Evolutionary conservation across 1,284 basidiomycete genomes (phyloP).

Genomic region (Cutaneotrichosporon daszewskae): DNA sequence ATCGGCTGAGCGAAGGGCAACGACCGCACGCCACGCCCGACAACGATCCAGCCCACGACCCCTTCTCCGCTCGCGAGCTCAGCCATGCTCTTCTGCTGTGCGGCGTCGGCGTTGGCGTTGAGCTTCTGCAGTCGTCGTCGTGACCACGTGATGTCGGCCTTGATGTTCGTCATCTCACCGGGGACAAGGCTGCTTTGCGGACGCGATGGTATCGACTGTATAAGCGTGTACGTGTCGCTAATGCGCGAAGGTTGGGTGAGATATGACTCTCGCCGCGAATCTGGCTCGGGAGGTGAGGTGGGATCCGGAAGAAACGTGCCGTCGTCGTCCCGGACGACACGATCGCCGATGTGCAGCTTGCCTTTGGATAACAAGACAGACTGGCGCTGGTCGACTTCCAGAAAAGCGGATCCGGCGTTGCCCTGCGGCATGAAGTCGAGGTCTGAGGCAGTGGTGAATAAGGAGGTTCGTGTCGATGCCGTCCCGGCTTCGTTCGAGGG

Average conservation of each 20-base stretch:
- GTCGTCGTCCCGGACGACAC: conserved; percentile 54
- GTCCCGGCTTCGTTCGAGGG: no score
- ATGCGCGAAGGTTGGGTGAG: no score
- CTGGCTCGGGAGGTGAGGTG: background rate
- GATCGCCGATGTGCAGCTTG: conserved; percentile 64
- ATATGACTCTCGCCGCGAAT: no score
- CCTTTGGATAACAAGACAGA: conserved; percentile 49
- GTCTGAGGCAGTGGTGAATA: no score
- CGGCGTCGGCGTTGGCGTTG: conserved; percentile 61
- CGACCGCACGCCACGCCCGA: conserved; percentile 61
- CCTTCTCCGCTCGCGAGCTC: conserved; percentile 61
- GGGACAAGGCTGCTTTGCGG: background rate
- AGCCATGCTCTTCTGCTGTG: conserved; percentile 54
- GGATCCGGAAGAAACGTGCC: conserved; percentile 49
- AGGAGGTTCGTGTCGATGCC: no score
- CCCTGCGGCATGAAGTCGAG: no score
- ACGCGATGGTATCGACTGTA: background rate
- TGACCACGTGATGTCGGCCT: conserved; percentile 4
- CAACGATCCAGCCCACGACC: conserved; percentile 64
- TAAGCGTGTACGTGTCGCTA: no score
- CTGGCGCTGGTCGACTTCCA: conserved; percentile 10
- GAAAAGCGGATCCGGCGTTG: conserved; percentile 2
- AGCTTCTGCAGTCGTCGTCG: conserved; percentile 43
- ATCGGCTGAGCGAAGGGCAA: conserved; percentile 63
- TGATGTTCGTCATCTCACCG: background rate